A percentile compares a stretch with the other conserved stretches of the same genome.
These are phyloP conservation scores for Scheffersomyces coipomensis DNA, from an alignment of 805 yeast species.

Conservation along the genomic window DNA sequence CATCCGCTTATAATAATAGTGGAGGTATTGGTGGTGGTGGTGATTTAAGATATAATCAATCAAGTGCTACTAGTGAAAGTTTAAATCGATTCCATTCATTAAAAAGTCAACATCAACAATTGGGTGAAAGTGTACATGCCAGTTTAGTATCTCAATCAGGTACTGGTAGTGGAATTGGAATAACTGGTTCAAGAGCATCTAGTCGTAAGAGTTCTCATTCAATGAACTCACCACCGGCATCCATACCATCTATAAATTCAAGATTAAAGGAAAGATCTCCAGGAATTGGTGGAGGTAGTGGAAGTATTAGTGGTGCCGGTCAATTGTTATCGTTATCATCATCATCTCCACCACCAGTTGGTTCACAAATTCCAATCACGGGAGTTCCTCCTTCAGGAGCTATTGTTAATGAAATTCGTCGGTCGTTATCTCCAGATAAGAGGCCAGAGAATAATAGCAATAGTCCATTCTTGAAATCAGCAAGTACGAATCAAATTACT, in stretches of 20 bases:
- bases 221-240: constrained; percentile 15
- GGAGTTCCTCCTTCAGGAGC: constrained; percentile 2
- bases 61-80: constrained; percentile 33
- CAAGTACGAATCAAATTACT: constrained; percentile 12
- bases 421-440: background rate
- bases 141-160: constrained; percentile 36
- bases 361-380: background rate
- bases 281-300: constrained; percentile 3
- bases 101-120: constrained; percentile 51
- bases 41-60: constrained; percentile 10
- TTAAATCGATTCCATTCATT: constrained; percentile 51
- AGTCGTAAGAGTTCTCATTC: constrained; percentile 33
- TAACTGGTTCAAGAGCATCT: constrained; percentile 17
- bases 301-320: background rate
- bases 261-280: constrained; percentile 23
- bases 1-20: constrained; percentile 10
- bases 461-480: constrained; percentile 15
- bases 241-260: constrained; percentile 30
- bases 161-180: constrained; percentile 1
- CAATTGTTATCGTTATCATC: background rate
- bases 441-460: constrained; percentile 2
- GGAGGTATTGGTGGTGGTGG: constrained; percentile 1
- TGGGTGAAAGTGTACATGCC: constrained; percentile 55
- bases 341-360: background rate
- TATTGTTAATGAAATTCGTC: background rate